Percentiles rank a stretch among this genome's conserved stretches.
Evolutionary conservation across 2,329 filamentous ascomycete species (phyloP).

Genomic region (Cladophialophora bantiana): DNA sequence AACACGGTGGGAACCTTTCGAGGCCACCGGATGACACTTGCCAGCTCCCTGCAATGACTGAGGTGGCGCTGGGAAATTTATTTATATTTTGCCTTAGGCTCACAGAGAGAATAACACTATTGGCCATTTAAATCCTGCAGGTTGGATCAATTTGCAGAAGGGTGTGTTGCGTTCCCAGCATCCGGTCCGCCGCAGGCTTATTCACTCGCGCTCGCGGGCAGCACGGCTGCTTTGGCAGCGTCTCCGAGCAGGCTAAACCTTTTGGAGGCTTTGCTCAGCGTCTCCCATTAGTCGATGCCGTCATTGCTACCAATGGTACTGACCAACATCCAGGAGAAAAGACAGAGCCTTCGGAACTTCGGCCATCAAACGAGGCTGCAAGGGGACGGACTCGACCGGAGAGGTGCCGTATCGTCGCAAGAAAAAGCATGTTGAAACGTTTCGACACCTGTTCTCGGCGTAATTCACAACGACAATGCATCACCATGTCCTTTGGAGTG

Average conservation of each 20-base stretch:
- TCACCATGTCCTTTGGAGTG: not conserved
- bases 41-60: not conserved
- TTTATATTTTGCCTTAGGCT: constrained; percentile 2
- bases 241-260: not conserved
- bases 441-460: constrained; percentile 2
- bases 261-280: not conserved
- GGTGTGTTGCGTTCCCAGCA: not conserved
- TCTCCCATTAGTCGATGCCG: not conserved
- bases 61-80: constrained; percentile 1
- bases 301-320: not conserved
- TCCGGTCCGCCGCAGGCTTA: not conserved
- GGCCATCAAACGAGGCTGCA: not conserved
- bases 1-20: not conserved
- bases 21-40: not conserved
- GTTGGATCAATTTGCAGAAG: not conserved
- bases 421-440: not conserved
- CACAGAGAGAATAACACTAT: not conserved
- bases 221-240: not conserved
- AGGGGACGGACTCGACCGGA: constrained; percentile 12
- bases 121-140: not conserved
- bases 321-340: not conserved
- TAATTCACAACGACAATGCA: constrained; percentile 2
- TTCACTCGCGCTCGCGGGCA: not conserved
- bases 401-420: constrained; percentile 2
- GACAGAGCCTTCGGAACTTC: not conserved